A percentile compares a stretch with the other conserved stretches of the same genome.
Conservation (phyloP, 768 basidiomycete genomes). For the Phlebiopsis gigantea region DNA sequence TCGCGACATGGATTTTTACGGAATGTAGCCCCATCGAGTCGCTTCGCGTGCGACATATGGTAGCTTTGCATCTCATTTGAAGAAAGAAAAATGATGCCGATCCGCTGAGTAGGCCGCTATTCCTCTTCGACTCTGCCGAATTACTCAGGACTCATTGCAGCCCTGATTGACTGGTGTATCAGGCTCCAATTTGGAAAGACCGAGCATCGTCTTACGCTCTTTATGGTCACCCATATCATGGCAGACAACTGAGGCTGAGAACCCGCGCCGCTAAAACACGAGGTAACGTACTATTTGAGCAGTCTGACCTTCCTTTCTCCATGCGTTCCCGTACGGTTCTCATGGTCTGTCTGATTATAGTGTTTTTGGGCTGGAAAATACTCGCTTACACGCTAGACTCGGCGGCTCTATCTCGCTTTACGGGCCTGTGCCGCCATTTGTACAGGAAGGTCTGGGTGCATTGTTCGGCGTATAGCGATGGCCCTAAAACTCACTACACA, state of each 20-base stretch:
- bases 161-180: neutral
- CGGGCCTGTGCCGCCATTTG: neutral
- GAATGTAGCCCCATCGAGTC: neutral
- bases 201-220: neutral
- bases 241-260: neutral
- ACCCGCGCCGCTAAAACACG: neutral
- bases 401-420: neutral
- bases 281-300: neutral
- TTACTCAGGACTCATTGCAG: neutral
- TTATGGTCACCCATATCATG: neutral
- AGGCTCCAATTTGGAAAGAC: neutral
- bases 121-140: neutral
- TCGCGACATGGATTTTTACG: neutral
- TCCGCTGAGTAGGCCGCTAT: neutral
- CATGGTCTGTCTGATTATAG: neutral
- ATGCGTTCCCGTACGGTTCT: neutral
- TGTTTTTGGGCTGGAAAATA: neutral
- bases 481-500: neutral
- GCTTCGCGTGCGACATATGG: neutral
- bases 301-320: neutral
- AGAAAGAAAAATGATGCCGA: neutral
- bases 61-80: neutral
- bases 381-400: neutral
- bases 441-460: neutral
- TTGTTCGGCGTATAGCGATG: neutral